Percentiles rank a stretch among this genome's conserved stretches.
Evolutionary conservation across 495 filamentous ascomycete species (phyloP).

Genomic region (Patellaria atrata): DNA sequence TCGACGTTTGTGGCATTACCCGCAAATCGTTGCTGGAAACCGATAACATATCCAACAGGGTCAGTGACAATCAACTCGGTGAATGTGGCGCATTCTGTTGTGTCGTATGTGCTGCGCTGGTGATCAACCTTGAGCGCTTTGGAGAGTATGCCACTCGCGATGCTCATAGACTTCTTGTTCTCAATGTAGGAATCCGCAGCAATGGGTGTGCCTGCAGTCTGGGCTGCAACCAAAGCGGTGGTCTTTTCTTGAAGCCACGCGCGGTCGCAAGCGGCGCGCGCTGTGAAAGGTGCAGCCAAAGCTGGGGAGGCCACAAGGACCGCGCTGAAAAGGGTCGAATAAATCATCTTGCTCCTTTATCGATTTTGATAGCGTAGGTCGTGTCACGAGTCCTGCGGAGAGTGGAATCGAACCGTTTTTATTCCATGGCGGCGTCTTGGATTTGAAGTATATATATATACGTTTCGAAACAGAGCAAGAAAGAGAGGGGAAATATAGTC

Average conservation of each 20-base stretch:
- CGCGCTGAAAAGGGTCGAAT: too few relatives aligned
- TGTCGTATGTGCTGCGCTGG: constrained; percentile 29
- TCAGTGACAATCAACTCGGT: constrained; percentile 27
- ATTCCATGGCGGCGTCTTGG: too few relatives aligned
- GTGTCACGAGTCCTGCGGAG: too few relatives aligned
- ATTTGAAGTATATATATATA: too few relatives aligned
- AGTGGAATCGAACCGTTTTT: too few relatives aligned
- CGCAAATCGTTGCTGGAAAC: constrained; percentile 29
- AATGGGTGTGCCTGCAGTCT: constrained; percentile 16
- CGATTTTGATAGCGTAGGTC: too few relatives aligned
- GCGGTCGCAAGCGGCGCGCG: constrained; percentile 25
- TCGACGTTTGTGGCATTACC: constrained; percentile 20
- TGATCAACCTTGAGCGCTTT: constrained; percentile 27
- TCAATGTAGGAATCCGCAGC: constrained; percentile 25
- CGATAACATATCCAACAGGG: constrained; percentile 18
- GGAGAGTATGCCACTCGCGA: constrained; percentile 24
- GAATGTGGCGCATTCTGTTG: constrained; percentile 28
- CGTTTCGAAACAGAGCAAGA: too few relatives aligned
- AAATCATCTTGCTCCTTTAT: too few relatives aligned
- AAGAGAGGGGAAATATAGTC: too few relatives aligned
- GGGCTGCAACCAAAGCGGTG: constrained; percentile 27
- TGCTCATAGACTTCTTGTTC: constrained; percentile 24
- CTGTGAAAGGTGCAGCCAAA: too few relatives aligned
- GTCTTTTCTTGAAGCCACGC: constrained; percentile 29
- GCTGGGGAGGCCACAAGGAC: too few relatives aligned